These are phyloP conservation scores for Arthrobotrys iridis DNA, from an alignment of 2,329 filamentous ascomycete species.

Conservation along the genomic window DNA sequence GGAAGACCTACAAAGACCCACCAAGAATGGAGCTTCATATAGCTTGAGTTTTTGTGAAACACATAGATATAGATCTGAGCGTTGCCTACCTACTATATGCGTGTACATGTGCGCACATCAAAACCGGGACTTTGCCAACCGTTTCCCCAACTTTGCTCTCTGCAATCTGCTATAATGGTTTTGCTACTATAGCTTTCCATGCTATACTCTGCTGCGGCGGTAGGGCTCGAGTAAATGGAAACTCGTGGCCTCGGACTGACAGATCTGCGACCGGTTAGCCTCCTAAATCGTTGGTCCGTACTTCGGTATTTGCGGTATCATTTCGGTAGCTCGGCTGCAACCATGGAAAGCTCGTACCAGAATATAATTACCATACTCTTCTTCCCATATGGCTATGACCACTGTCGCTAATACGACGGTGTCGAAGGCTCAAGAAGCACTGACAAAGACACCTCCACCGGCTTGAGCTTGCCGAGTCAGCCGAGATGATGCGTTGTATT, in stretches of 20 bases:
- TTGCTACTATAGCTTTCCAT: no score
- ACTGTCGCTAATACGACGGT: no score
- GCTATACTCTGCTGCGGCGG: slow-evolving; percentile 5
- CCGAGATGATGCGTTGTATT: background rate
- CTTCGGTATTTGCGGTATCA: background rate
- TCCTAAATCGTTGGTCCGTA: no score
- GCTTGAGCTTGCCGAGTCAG: background rate
- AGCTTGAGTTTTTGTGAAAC: slow-evolving; percentile 8
- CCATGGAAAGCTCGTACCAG: slow-evolving; percentile 11
- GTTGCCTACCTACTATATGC: background rate
- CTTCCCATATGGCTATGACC: background rate
- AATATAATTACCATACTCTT: background rate
- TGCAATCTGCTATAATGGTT: background rate
- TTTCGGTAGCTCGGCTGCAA: background rate
- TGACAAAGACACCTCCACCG: no score
- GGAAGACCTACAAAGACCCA: background rate
- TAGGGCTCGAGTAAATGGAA: no score
- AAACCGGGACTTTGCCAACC: background rate
- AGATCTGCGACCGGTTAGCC: no score
- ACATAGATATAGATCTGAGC: background rate
- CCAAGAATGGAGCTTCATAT: background rate
- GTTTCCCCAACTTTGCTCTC: background rate
- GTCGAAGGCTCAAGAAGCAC: background rate
- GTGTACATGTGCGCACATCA: background rate
- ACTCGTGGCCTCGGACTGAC: no score